phyloP scores from a whole-genome alignment of 371 early-diverging fungal species.

The Haplosporangium sp. region DNA sequence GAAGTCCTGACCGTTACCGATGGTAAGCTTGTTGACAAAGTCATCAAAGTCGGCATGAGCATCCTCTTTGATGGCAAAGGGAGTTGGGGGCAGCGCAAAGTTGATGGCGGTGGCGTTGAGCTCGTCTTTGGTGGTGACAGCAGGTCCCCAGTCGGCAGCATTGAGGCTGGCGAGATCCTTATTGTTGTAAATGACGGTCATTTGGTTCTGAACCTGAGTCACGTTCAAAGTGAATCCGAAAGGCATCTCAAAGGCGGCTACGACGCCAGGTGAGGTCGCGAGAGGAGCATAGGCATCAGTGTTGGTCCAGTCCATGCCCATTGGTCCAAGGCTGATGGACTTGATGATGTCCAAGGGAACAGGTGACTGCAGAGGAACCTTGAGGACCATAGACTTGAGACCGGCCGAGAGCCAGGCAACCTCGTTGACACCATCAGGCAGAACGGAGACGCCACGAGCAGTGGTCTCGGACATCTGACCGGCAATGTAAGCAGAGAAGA shows the following conservation, averaged over 20 bases:
- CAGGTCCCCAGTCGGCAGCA: slow-evolving; percentile 57
- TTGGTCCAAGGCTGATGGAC: slow-evolving; percentile 63
- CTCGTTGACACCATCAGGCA: slow-evolving; percentile 67
- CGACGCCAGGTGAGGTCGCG: slow-evolving; percentile 61
- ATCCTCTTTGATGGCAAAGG: slow-evolving; percentile 56
- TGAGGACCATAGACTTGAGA: slow-evolving; percentile 58
- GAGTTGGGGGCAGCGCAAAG: slow-evolving; percentile 56
- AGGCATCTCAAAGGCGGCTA: slow-evolving; percentile 68
- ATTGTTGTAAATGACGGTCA: slow-evolving; percentile 62
- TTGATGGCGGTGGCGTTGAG: slow-evolving; percentile 61
- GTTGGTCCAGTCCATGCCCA: slow-evolving; percentile 65
- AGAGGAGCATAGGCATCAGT: slow-evolving; percentile 64
- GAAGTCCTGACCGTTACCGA: slow-evolving; percentile 58
- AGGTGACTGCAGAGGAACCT: slow-evolving; percentile 46
- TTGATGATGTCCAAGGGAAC: slow-evolving; percentile 65
- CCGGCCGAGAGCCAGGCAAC: slow-evolving; percentile 70
- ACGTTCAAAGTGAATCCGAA: slow-evolving; percentile 71
- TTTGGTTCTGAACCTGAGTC: slow-evolving; percentile 67
- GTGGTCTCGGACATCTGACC: slow-evolving; percentile 62
- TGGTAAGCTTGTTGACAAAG: slow-evolving; percentile 61
- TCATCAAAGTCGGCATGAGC: slow-evolving; percentile 60
- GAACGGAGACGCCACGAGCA: slow-evolving; percentile 67
- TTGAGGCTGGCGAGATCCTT: slow-evolving; percentile 60
- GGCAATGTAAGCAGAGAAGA: slow-evolving; percentile 68
- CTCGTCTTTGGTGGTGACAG: slow-evolving; percentile 59